Evolutionary conservation across 306 rosid species (phyloP).

Genomic region (Quercus wislizeni): DNA sequence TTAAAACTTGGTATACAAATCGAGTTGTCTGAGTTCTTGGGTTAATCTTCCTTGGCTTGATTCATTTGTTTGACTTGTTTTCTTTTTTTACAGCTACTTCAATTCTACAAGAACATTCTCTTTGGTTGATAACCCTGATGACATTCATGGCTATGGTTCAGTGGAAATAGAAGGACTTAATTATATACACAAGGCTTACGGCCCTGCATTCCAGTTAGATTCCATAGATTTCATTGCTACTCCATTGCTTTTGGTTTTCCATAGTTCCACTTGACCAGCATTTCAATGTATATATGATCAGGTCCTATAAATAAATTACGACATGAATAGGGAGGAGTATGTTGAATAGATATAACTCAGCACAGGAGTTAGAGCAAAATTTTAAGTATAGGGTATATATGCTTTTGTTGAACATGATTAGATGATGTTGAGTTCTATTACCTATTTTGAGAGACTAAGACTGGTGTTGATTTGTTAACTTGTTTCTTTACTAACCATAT

Average conservation of each 20-base stretch:
- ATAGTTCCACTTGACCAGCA: background rate
- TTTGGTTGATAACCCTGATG: conserved; percentile 31
- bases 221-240: background rate
- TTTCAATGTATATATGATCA: background rate
- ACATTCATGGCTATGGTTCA: conserved; percentile 25
- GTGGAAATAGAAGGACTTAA: conserved; percentile 18
- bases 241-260: background rate
- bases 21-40: no score
- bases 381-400: background rate
- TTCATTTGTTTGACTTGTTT: background rate
- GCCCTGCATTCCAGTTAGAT: background rate
- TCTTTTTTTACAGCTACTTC: conserved; percentile 41
- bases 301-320: background rate
- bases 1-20: no score
- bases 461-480: background rate
- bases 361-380: background rate
- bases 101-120: conserved; percentile 25
- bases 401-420: background rate
- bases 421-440: background rate
- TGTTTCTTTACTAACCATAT: no score
- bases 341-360: background rate
- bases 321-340: background rate
- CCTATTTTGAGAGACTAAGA: background rate
- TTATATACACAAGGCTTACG: background rate
- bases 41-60: background rate